Conservation (phyloP, 495 filamentous ascomycete species). For the Neohortaea acidophila region DNA sequence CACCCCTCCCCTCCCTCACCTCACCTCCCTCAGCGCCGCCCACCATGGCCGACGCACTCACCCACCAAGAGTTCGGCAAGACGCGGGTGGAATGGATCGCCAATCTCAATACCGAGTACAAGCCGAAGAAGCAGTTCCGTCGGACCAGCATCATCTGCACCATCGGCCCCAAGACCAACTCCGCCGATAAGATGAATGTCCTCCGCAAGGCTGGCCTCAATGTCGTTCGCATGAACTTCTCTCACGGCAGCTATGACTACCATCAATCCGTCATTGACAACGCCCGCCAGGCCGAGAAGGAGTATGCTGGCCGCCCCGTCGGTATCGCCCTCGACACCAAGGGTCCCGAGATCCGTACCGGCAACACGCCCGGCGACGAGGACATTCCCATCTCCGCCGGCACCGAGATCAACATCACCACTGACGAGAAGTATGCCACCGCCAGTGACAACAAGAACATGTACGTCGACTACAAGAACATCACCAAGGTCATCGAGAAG, state of each 20-base stretch:
- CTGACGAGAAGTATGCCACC: conserved; percentile 85
- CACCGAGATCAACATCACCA: conserved; percentile 80
- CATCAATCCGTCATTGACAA: conserved; percentile 95
- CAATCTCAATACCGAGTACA: conserved; percentile 61
- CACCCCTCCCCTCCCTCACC: not conserved
- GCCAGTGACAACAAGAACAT: conserved; percentile 78
- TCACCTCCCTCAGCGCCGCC: not conserved
- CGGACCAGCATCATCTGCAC: conserved; percentile 98
- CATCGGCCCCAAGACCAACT: conserved; percentile 98
- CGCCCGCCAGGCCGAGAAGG: conserved; percentile 65
- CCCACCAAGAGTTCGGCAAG: conserved; percentile 59
- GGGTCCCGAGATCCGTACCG: conserved; percentile 95
- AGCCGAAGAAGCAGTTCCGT: conserved; percentile 71
- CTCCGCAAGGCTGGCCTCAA: conserved; percentile 82
- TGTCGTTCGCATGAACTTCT: conserved; percentile 99
- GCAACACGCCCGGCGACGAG: conserved; percentile 69
- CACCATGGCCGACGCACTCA: conserved; percentile 53
- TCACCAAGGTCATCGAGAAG: conserved; percentile 89
- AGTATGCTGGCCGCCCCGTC: conserved; percentile 63
- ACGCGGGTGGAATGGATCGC: conserved; percentile 89
- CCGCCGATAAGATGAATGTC: conserved; percentile 84
- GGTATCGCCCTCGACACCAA: conserved; percentile 98
- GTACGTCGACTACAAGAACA: conserved; percentile 99
- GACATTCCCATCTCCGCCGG: conserved; percentile 80
- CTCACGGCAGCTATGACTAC: conserved; percentile 92